phyloP scores from a whole-genome alignment of 441 rosid species.

The Daphne laureola region DNA sequence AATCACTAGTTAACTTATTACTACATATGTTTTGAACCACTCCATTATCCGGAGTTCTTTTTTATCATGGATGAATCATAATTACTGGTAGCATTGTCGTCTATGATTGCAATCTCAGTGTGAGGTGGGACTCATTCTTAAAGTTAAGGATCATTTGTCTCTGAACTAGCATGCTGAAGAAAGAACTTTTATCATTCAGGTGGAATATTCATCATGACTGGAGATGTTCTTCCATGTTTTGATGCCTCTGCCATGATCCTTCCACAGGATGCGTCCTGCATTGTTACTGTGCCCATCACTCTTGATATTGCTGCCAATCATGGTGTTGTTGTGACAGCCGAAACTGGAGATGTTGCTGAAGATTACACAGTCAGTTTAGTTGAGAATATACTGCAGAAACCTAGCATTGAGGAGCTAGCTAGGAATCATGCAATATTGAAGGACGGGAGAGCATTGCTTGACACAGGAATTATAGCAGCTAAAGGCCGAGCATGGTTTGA shows the following conservation, averaged over 20 bases:
- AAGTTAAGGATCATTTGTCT: too few species aligned
- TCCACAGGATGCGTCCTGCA: slow-evolving; percentile 75
- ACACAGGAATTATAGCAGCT: slow-evolving; percentile 88
- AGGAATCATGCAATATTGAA: slow-evolving; percentile 65
- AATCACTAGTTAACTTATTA: too few species aligned
- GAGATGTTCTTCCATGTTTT: slow-evolving; percentile 97
- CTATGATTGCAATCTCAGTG: too few species aligned
- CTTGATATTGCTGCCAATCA: slow-evolving; percentile 94
- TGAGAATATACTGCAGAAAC: slow-evolving; percentile 83
- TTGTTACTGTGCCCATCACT: slow-evolving; percentile 86
- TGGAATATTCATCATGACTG: slow-evolving; percentile 89
- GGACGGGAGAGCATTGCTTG: slow-evolving; percentile 87
- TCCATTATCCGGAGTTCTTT: too few species aligned
- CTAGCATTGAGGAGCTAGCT: slow-evolving; percentile 59
- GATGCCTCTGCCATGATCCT: slow-evolving; percentile 74
- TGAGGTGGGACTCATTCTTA: too few species aligned
- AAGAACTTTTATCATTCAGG: slow-evolving; percentile 34
- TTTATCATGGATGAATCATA: too few species aligned
- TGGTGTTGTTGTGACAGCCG: slow-evolving; percentile 81
- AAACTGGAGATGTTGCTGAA: slow-evolving; percentile 31
- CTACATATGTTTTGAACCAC: too few species aligned
- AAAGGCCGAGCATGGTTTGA: slow-evolving; percentile 89
- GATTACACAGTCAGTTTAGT: slow-evolving; percentile 47
- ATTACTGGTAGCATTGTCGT: too few species aligned
- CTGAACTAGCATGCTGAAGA: too few species aligned